A percentile compares a stretch with the other conserved stretches of the same genome.
Conservation (phyloP, 2,329 filamentous ascomycete genomes). For the Trichophyton equinum region DNA sequence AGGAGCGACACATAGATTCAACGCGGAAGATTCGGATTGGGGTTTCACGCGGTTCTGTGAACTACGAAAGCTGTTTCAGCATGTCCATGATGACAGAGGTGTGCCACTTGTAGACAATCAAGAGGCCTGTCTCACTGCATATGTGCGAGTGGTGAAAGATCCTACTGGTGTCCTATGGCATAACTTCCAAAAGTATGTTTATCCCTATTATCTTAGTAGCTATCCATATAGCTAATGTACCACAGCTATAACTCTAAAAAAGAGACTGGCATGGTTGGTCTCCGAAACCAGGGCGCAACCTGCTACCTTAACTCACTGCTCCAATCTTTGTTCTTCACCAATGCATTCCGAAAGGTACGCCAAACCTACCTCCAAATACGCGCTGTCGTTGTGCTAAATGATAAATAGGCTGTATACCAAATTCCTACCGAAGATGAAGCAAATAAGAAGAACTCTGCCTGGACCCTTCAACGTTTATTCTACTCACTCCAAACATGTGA, state of each 20-base stretch:
- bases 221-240: conserved; percentile 28
- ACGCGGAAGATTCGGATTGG: conserved; percentile 93
- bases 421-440: conserved; percentile 76
- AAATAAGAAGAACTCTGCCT: conserved; percentile 74
- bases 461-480: conserved; percentile 84
- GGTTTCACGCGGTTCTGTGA: conserved; percentile 96
- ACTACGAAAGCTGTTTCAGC: conserved; percentile 68
- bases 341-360: conserved; percentile 76
- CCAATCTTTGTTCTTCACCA: conserved; percentile 76
- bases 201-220: neutral
- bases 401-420: conserved; percentile 71
- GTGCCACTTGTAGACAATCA: conserved; percentile 44
- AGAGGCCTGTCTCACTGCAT: conserved; percentile 35
- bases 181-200: conserved; percentile 32
- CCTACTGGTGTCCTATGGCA: conserved; percentile 39
- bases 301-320: conserved; percentile 78
- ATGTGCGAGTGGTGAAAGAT: conserved; percentile 38
- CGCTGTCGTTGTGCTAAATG: conserved; percentile 1
- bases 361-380: neutral
- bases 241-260: conserved; percentile 89
- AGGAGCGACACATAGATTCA: conserved; percentile 88
- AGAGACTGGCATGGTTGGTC: conserved; percentile 89
- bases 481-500: conserved; percentile 85
- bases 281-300: conserved; percentile 92
- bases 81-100: conserved; percentile 56